Evolutionary conservation across 2,329 filamentous ascomycete species (phyloP).

Genomic region (Rosellinia necatrix): DNA sequence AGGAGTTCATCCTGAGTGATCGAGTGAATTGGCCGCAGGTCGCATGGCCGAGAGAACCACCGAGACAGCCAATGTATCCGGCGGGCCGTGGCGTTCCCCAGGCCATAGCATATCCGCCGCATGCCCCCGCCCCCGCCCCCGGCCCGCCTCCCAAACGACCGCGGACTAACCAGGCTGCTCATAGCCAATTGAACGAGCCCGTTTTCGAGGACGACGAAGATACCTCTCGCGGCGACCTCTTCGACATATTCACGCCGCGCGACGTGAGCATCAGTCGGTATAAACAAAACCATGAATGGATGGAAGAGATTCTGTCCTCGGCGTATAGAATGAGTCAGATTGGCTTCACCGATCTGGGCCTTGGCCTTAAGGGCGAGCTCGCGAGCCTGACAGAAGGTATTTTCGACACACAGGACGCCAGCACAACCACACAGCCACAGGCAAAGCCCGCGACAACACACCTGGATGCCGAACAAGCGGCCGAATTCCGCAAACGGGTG

Average conservation of each 20-base stretch:
- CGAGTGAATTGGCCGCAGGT: constrained; percentile 89
- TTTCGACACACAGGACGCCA: constrained; percentile 68
- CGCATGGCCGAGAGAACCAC: constrained; percentile 64
- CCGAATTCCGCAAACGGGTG: constrained; percentile 82
- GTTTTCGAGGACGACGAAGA: constrained; percentile 87
- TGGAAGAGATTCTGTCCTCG: constrained; percentile 94
- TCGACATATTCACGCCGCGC: constrained; percentile 85
- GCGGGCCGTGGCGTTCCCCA: constrained; percentile 58
- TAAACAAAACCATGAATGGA: constrained; percentile 96
- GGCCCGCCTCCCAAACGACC: constrained; percentile 62
- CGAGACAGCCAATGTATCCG: constrained; percentile 57
- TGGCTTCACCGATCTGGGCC: constrained; percentile 80
- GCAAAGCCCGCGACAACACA: constrained; percentile 68
- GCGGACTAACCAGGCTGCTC: constrained; percentile 50
- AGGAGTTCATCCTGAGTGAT: constrained; percentile 94
- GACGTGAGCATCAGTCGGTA: constrained; percentile 89
- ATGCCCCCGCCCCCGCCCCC: constrained; percentile 47
- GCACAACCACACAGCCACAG: constrained; percentile 49
- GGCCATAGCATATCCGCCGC: constrained; percentile 65
- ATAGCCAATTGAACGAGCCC: constrained; percentile 47
- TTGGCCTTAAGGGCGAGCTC: constrained; percentile 84
- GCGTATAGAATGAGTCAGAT: constrained; percentile 87
- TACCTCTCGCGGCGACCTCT: constrained; percentile 81
- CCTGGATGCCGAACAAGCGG: constrained; percentile 75
- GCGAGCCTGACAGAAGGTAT: constrained; percentile 82